Conservation (phyloP, 1,284 basidiomycete species). For the Melanopsichium pennsylvanicum region DNA sequence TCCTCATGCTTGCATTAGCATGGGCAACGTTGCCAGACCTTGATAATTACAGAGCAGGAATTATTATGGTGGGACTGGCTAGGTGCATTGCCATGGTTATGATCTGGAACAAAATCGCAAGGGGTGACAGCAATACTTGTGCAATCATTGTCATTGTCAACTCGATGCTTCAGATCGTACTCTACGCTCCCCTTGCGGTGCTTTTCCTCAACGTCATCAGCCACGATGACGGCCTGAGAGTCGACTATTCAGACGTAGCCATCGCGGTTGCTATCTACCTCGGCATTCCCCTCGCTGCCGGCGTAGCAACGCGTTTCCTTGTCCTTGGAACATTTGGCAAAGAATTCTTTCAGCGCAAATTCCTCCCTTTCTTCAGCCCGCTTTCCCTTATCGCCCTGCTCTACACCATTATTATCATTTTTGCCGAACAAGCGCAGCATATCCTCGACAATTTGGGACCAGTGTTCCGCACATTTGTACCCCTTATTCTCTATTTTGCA, state of each 20-base stretch:
- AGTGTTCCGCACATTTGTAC: slow-evolving; percentile 71
- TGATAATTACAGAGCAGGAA: slow-evolving; percentile 67
- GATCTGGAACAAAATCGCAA: slow-evolving; percentile 75
- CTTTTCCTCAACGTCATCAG: slow-evolving; percentile 78
- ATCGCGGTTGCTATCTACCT: slow-evolving; percentile 74
- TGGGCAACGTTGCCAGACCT: slow-evolving; percentile 83
- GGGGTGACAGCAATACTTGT: slow-evolving; percentile 78
- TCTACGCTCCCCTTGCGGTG: slow-evolving; percentile 79
- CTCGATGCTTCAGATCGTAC: slow-evolving; percentile 75
- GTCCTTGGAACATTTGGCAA: slow-evolving; percentile 70
- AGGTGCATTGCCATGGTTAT: slow-evolving; percentile 66
- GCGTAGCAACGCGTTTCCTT: slow-evolving; percentile 74
- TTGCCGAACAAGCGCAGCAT: slow-evolving; percentile 73
- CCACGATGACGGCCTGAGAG: slow-evolving; percentile 66
- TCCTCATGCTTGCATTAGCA: slow-evolving; percentile 80
- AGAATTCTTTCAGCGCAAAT: slow-evolving; percentile 70
- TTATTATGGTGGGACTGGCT: slow-evolving; percentile 73
- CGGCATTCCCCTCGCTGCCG: slow-evolving; percentile 76
- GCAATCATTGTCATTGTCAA: slow-evolving; percentile 74
- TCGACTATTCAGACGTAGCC: slow-evolving; percentile 76
- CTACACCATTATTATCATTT: slow-evolving; percentile 78
- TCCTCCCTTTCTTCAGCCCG: slow-evolving; percentile 77
- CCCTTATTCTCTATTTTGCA: slow-evolving; percentile 76
- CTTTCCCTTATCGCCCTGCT: slow-evolving; percentile 72
- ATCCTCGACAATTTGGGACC: slow-evolving; percentile 56